Evolutionary conservation across 805 yeast genomes (phyloP), one percentile per base, ranked within the genome.

Genomic region (Zygosaccharomyces rouxii): DNA sequence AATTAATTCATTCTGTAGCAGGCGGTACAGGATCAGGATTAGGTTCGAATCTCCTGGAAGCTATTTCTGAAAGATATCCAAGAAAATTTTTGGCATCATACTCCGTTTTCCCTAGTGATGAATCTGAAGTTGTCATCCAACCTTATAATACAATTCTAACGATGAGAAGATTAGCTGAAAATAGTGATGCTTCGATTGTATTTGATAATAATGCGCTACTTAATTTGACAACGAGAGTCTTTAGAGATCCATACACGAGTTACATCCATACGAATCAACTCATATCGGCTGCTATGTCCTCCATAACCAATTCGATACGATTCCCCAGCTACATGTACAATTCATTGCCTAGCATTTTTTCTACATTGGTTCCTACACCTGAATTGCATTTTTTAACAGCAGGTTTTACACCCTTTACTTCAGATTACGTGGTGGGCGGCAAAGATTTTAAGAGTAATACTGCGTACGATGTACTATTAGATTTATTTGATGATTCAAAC

Each of bases 11-110:
- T 68, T 86, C 97, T 3, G 95, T 94, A 4, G 98, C 97, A 0
- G 99, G 99, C 31, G 99, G 99, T 35, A 94, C 99, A 0, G 99
- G 99, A 0, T 86, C 97, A 0, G 99, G 99, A 3, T 79, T 89
- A 31, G 99, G 99, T 0, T 86, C 96, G 0, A 78, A 78, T 48
- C 57, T 94, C 38, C 68, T 94, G 33, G 97, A 94, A 64, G 72
- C 81, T 13, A 66, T 95, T 48, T 79, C 81, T 48, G 99, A 94
- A 64, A 71, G 89, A 47, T 92, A 81, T 63, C 81, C 85, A 44
- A 90, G 90, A 65, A 92, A 89, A 60, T 68, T 94, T 43, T 72
- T 87, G 7, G 86, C 86, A 49, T 89, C 98, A 0, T 86, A 85
- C 58, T 86, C 94, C 41, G 85, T 94, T 2, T 90, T 94, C 61